phyloP scores from a whole-genome alignment of 2,329 filamentous ascomycete genomes.

The Paecilomyces niveus region DNA sequence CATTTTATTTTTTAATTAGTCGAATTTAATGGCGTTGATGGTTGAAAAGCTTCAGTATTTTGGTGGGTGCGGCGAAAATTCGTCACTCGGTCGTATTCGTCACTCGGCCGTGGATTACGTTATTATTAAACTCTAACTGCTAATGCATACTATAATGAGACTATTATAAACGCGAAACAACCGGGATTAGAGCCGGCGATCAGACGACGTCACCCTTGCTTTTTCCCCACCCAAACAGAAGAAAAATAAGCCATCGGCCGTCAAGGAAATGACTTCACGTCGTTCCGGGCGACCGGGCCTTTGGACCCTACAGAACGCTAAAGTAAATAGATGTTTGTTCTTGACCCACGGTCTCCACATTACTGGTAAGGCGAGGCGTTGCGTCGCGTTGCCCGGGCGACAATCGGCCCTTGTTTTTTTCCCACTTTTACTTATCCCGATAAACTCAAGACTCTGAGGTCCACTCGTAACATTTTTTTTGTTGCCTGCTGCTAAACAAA shows the following conservation, averaged over 20 bases:
- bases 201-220: neutral
- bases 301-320: neutral
- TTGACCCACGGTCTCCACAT: slow-evolving; percentile 1
- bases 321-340: neutral
- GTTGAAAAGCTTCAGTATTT: too few species aligned
- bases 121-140: neutral
- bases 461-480: slow-evolving; percentile 10
- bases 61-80: too few species aligned
- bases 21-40: too few species aligned
- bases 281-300: neutral
- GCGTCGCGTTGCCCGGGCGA: slow-evolving; percentile 31
- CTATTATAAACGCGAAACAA: neutral
- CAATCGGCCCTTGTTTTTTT: slow-evolving; percentile 23
- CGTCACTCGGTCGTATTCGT: too few species aligned
- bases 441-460: neutral
- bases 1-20: too few species aligned
- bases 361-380: neutral
- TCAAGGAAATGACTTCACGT: neutral
- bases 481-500: slow-evolving; percentile 8
- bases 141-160: neutral
- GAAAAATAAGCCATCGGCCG: neutral
- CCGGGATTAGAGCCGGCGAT: neutral
- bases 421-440: slow-evolving; percentile 1
- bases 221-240: neutral
- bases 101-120: too few species aligned